phyloP scores from a whole-genome alignment of 1,284 basidiomycete species.

The Boletellus deceptivus region DNA sequence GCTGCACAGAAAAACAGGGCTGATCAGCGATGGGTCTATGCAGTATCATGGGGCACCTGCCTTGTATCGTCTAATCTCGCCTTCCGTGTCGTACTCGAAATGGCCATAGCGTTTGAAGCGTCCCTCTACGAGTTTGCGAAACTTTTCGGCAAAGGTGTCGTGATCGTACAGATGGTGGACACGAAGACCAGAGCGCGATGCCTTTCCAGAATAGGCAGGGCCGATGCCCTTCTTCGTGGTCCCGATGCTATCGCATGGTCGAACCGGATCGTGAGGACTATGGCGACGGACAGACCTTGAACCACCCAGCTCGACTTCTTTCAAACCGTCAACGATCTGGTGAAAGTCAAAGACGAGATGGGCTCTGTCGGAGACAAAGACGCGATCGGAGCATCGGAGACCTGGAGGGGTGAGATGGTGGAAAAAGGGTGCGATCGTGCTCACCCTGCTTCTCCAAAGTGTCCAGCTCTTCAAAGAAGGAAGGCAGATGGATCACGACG shows the following conservation, averaged over 20 bases:
- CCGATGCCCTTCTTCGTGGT: slow-evolving; percentile 99
- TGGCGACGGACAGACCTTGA: slow-evolving; percentile 53
- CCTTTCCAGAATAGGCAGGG: slow-evolving; percentile 97
- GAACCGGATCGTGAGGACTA: slow-evolving; percentile 1
- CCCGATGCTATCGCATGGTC: slow-evolving; percentile 68
- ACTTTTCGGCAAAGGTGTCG: slow-evolving; percentile 85
- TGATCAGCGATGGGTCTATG: not conserved
- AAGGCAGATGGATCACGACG: slow-evolving; percentile 93
- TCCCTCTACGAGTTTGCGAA: slow-evolving; percentile 94
- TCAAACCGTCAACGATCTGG: slow-evolving; percentile 98
- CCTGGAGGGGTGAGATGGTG: slow-evolving; percentile 47
- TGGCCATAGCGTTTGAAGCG: slow-evolving; percentile 97
- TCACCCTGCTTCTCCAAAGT: slow-evolving; percentile 82
- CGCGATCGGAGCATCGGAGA: slow-evolving; percentile 80
- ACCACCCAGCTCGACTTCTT: slow-evolving; percentile 96
- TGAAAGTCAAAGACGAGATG: slow-evolving; percentile 99
- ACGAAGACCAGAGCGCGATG: slow-evolving; percentile 92
- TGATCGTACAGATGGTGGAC: slow-evolving; percentile 96
- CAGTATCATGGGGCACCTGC: slow-evolving; percentile 35
- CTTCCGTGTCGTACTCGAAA: slow-evolving; percentile 99
- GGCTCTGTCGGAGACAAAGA: slow-evolving; percentile 94
- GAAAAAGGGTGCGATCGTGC: slow-evolving; percentile 8
- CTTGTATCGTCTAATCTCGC: slow-evolving; percentile 92
- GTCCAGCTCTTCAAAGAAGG: slow-evolving; percentile 94
- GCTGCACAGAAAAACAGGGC: slow-evolving; percentile 39